Conservation (phyloP, 31 red algal genomes). For the Bonnemaisonia californica region DNA sequence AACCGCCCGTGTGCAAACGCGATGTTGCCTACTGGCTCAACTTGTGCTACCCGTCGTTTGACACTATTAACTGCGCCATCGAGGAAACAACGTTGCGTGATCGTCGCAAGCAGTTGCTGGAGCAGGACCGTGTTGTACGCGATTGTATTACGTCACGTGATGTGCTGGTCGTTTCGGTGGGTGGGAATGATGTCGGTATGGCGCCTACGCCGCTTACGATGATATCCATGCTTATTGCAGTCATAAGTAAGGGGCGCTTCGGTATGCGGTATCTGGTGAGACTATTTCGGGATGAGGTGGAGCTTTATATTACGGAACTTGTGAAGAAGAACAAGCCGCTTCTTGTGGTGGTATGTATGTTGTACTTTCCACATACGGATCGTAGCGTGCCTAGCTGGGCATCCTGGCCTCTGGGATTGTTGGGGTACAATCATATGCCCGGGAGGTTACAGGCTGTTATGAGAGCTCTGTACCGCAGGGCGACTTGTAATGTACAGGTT, state of each 20-base stretch:
- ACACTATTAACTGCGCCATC: slow-evolving; percentile 71
- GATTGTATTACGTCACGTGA: slow-evolving; percentile 49
- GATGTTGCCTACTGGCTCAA: slow-evolving; percentile 60
- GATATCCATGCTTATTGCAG: slow-evolving; percentile 22
- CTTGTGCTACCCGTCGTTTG: slow-evolving; percentile 5
- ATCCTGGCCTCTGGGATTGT: slow-evolving; percentile 18
- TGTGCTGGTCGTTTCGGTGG: slow-evolving; percentile 64
- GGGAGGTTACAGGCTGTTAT: slow-evolving; percentile 57
- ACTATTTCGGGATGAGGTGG: slow-evolving; percentile 42
- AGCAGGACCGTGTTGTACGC: slow-evolving; percentile 55
- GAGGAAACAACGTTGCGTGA: slow-evolving; percentile 60
- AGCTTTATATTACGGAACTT: slow-evolving; percentile 32
- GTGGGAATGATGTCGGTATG: slow-evolving; percentile 81
- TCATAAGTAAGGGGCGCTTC: slow-evolving; percentile 9
- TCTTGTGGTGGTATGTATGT: slow-evolving; percentile 54
- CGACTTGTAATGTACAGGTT: slow-evolving; percentile 8
- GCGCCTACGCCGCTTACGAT: slow-evolving; percentile 27
- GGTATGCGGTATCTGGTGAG: slow-evolving; percentile 21
- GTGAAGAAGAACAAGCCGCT: slow-evolving; percentile 14
- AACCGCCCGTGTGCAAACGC: background rate
- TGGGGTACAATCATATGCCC: slow-evolving; percentile 56
- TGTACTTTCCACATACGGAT: slow-evolving; percentile 70
- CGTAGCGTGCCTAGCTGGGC: slow-evolving; percentile 46
- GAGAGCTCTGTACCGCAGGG: slow-evolving; percentile 22
- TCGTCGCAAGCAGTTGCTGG: slow-evolving; percentile 14